A percentile compares a stretch with the other conserved stretches of the same genome.
These are phyloP conservation scores for Aulographum hederae DNA, from an alignment of 2,329 filamentous ascomycete genomes.

Conservation along the genomic window DNA sequence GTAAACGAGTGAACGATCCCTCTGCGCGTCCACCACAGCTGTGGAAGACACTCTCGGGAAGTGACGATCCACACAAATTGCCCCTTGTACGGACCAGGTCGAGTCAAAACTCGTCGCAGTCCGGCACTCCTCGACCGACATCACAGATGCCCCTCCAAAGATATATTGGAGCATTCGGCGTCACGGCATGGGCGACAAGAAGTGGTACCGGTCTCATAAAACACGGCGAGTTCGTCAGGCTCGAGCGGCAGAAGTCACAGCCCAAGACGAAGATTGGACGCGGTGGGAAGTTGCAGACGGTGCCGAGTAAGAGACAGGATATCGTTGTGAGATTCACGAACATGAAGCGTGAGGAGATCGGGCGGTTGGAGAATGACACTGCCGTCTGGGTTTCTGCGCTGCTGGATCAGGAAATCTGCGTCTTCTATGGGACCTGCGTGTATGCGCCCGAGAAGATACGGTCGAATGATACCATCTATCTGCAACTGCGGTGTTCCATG, in stretches of 20 bases:
- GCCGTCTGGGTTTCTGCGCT: constrained; percentile 85
- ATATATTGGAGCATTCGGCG: constrained; percentile 85
- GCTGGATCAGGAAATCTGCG: constrained; percentile 77
- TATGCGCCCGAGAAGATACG: constrained; percentile 71
- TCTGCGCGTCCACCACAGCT: too few species aligned
- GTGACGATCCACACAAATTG: too few species aligned
- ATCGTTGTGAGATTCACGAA: constrained; percentile 87
- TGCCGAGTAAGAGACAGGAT: constrained; percentile 51
- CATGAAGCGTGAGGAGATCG: constrained; percentile 59
- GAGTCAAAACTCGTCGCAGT: too few species aligned
- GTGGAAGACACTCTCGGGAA: too few species aligned
- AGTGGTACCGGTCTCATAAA: constrained; percentile 60
- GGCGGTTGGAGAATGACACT: constrained; percentile 68
- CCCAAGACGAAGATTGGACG: constrained; percentile 22
- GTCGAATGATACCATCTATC: constrained; percentile 85
- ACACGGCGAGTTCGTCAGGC: constrained; percentile 66
- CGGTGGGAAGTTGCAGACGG: constrained; percentile 24
- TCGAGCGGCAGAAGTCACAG: constrained; percentile 69
- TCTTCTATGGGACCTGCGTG: constrained; percentile 73
- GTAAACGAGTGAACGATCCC: too few species aligned
- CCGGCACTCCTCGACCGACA: too few species aligned
- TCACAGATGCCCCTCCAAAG: constrained; percentile 36
- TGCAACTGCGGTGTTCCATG: constrained; percentile 69
- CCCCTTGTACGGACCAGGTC: too few species aligned
- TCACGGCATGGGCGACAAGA: constrained; percentile 77